These are phyloP conservation scores for Hansenula lynferdii DNA, from an alignment of 1,139 yeast species.

Conservation along the genomic window DNA sequence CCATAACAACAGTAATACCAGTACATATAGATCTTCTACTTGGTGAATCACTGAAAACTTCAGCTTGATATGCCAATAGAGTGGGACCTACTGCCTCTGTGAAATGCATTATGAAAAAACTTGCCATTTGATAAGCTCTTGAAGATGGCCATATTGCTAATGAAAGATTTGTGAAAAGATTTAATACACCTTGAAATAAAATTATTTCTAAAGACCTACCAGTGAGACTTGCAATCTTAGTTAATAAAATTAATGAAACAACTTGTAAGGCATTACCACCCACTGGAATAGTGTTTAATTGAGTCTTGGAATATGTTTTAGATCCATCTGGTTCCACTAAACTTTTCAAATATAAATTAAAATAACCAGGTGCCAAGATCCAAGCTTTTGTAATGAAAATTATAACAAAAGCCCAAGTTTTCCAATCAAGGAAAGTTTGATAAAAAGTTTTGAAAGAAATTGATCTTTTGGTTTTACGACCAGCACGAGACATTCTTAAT, in stretches of 20 bases:
- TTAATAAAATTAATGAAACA: conserved; percentile 8
- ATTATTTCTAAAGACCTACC: neutral
- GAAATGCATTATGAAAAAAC: conserved; percentile 24
- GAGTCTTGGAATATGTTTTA: conserved; percentile 8
- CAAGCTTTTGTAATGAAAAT: conserved; percentile 39
- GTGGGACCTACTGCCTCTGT: conserved; percentile 5
- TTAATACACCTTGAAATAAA: neutral
- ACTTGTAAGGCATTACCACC: conserved; percentile 17
- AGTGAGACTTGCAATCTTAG: conserved; percentile 8
- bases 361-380: conserved; percentile 7
- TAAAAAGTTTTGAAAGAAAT: conserved; percentile 17
- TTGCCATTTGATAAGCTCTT: conserved; percentile 34
- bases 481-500: conserved; percentile 20
- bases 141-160: conserved; percentile 23
- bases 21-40: conserved; percentile 4
- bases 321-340: conserved; percentile 6
- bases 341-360: conserved; percentile 16
- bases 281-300: conserved; percentile 17
- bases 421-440: conserved; percentile 22
- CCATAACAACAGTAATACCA: conserved; percentile 6
- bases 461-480: conserved; percentile 12
- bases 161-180: conserved; percentile 6
- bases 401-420: conserved; percentile 38
- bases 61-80: conserved; percentile 1
- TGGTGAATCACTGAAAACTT: conserved; percentile 5